Conservation (phyloP, 2,329 filamentous ascomycete genomes). For the Penicillium capsulatum region DNA sequence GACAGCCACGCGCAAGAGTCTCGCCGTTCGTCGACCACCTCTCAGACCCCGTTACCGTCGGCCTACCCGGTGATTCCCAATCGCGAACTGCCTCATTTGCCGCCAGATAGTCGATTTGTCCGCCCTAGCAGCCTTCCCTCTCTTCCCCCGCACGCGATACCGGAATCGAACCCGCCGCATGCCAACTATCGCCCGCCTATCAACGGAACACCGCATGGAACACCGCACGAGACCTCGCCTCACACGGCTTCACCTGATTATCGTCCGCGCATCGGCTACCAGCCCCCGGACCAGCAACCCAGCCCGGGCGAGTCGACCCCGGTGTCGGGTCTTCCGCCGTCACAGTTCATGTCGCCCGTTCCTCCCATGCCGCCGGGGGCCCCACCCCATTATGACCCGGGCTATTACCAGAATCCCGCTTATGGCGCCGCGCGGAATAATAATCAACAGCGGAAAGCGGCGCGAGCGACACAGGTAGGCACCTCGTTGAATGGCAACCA, state of each 20-base stretch:
- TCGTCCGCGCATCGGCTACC: conserved; percentile 31
- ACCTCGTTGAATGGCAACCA: too few species aligned
- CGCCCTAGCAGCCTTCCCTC: conserved; percentile 32
- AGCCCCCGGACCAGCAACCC: conserved; percentile 26
- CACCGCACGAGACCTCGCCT: conserved; percentile 29
- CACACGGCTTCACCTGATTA: conserved; percentile 34
- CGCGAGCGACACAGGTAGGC: conserved; percentile 25
- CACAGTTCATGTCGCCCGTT: conserved; percentile 27
- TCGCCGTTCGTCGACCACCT: conserved; percentile 28
- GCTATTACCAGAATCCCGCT: conserved; percentile 30
- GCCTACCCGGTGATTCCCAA: conserved; percentile 30
- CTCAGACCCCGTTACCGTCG: conserved; percentile 27
- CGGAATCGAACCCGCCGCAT: conserved; percentile 26
- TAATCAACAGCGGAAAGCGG: conserved; percentile 36
- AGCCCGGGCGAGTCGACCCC: conserved; percentile 30
- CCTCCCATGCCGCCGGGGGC: conserved; percentile 26
- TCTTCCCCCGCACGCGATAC: conserved; percentile 24
- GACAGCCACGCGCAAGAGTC: conserved; percentile 29
- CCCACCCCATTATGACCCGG: conserved; percentile 30
- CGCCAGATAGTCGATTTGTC: conserved; percentile 32
- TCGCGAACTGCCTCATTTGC: conserved; percentile 35
- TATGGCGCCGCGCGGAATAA: conserved; percentile 28
- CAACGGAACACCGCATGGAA: conserved; percentile 33
- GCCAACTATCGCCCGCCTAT: conserved; percentile 29
- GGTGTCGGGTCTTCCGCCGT: conserved; percentile 29